Base-by-base conservation (phyloP, 2,329 filamentous ascomycete species). In the Trichoderma sp. region DNA sequence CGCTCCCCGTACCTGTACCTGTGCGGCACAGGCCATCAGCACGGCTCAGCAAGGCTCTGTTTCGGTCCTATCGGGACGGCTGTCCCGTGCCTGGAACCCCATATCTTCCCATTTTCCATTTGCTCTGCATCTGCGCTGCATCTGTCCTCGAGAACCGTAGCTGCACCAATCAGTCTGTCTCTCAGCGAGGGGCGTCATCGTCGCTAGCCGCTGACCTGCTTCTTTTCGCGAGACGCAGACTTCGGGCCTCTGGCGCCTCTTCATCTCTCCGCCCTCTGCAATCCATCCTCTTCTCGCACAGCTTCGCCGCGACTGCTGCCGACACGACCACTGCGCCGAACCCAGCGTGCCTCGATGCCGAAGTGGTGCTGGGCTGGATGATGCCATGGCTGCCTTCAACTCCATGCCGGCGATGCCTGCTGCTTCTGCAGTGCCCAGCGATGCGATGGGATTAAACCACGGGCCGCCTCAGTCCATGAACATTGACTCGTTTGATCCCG, bases 351-450 rank as follows among this genome's bases (percentile, higher is more conserved):
- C 60, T 70, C 69, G 71, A 76, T 76, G 74, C 73, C 73, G 72
- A 74, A 71, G 73, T 77, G 76, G 77, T 74, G 70, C 72, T 70
- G 72, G 72, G 74, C 75, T 74, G 71, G 76, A 78, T 75, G 73
- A 86, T 86, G 84, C 81, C 76, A 88, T 88, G 86, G 84, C 85
- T 73, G 81, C 82, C 75, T 88, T 83, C 81, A 87, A 86, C 78
- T 81, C 85, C 76, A 84, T 87, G 81, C 80, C 83, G 79, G 81
- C 80, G 75, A 81, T 85, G 76, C 78, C 81, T 73, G 79, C 82
- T 77, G 76, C 81, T 74, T 59, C 65, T 49, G 34, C 66, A 26
- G 79, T 81, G 61, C 77, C 80, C 71, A 79, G 77, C 75, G 83
- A 86, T 72, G 75, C 78, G 72, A 82, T 87, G 78, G 78, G 77